Conservation (phyloP, 106 monocot species). For the Allium sativum region DNA sequence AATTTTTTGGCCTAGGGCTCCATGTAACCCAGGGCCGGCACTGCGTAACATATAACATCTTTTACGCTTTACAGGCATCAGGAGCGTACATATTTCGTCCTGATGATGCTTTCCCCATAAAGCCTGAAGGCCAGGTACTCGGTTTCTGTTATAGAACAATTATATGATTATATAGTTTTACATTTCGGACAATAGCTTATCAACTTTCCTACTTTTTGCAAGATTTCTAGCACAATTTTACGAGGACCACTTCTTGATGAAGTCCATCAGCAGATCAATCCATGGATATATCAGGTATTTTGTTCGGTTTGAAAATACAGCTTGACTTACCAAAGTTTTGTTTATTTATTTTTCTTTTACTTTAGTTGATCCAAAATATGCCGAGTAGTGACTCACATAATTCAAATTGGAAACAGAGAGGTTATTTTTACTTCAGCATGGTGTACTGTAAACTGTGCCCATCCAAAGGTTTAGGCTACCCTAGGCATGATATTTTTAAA, state of each 20-base stretch:
- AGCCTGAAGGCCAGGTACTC: conserved; percentile 45
- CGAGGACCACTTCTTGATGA: conserved; percentile 85
- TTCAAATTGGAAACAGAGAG: background rate
- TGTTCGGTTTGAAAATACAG: background rate
- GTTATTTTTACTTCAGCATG: no score
- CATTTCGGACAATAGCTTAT: background rate
- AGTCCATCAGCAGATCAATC: conserved; percentile 86
- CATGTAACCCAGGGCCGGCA: no score
- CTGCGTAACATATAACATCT: conserved; percentile 8
- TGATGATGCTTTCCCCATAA: conserved; percentile 49
- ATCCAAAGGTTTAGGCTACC: no score
- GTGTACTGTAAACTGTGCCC: no score
- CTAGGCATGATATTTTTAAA: background rate
- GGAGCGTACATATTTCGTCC: conserved; percentile 99
- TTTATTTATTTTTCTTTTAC: no score
- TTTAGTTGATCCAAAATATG: no score
- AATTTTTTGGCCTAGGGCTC: no score
- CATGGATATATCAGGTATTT: conserved; percentile 96
- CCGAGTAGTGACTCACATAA: no score
- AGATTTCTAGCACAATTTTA: conserved; percentile 56
- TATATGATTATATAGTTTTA: background rate
- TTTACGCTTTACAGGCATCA: conserved; percentile 50
- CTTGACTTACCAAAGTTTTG: no score
- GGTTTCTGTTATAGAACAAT: background rate
- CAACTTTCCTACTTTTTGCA: background rate